Base-by-base conservation (phyloP, 176 grass and related monocot genomes). In the Puya raimondii region DNA sequence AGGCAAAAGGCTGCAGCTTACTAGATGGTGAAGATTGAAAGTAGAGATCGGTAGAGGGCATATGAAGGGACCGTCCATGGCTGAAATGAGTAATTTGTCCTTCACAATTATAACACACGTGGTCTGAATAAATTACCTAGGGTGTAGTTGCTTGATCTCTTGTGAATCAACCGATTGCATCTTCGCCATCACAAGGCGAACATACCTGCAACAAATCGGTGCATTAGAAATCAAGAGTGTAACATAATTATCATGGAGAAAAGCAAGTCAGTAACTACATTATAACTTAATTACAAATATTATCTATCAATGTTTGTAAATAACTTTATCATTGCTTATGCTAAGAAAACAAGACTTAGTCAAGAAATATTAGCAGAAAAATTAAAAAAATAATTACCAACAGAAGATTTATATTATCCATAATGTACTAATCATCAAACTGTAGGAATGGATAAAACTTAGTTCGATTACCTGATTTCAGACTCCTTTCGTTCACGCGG, bases 401-500 rank as follows among this genome's bases (percentile, higher is more conserved):
- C 33, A 42, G 5, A 6, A 42, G 33, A 42, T 42, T 42, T 42
- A 42, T 42, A 42, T 42, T 42, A 42, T 42, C 4, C 4, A 42
- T 42, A 42, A 42, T 42, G 33, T 7, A 22, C 58, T 63, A 1
- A 63, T 63, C 17, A 63, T 63, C 18, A 22, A 23, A 17, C 18
- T 23, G 18, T 63, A 63, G 20, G 11, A 63, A 17, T 23, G 33
- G 7, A 42, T 7, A 53, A 75, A 42, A 42, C 33, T 42, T 42
- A 42, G 33, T 42, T 42, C 7, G 33, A 86, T 90, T 54, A 97
- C 94, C 89, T 74, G 83, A 97, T 92, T 88, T 97, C 89, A 64
- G 94, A 88, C 85, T 97, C 94, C 80, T 77, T 92, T 21, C 89
- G 66, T 70, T 97, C 94, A 61, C 89, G 94, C 66, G 63, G 74